Percentiles rank a stretch among this genome's conserved stretches.
phyloP scores from a whole-genome alignment of 169 alveolate species.

The Sarcocystis neurona region DNA sequence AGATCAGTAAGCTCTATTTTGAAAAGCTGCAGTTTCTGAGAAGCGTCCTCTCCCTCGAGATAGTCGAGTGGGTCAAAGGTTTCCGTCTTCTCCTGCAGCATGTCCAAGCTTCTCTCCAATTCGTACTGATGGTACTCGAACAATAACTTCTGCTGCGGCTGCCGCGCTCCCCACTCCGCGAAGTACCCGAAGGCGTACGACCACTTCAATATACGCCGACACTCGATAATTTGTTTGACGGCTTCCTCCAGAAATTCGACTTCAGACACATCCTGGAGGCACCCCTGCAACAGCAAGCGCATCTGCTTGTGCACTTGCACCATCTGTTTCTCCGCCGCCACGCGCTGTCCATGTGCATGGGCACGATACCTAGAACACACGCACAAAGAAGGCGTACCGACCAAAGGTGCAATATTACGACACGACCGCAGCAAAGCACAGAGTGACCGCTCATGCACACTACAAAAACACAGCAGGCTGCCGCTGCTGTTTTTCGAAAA shows the following conservation, averaged over 20 bases:
- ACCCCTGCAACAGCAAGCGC: conserved; percentile 27
- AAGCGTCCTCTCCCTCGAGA: background rate
- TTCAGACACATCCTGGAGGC: conserved; percentile 53
- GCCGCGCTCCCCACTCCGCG: conserved; percentile 37
- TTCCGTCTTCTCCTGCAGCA: conserved; percentile 51
- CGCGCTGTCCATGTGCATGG: conserved; percentile 60
- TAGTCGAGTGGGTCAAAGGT: conserved; percentile 49
- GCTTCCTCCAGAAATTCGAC: conserved; percentile 64
- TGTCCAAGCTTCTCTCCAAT: conserved; percentile 62
- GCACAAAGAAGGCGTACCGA: background rate
- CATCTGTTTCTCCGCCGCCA: conserved; percentile 53
- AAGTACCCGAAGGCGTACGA: conserved; percentile 64
- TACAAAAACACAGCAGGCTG: too few species aligned
- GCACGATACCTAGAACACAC: conserved; percentile 32
- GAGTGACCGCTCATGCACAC: too few species aligned
- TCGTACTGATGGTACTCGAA: conserved; percentile 68
- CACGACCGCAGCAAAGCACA: background rate
- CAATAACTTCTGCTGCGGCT: conserved; percentile 41
- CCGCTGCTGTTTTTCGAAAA: too few species aligned
- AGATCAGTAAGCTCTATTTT: conserved; percentile 54
- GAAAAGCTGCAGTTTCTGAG: conserved; percentile 18
- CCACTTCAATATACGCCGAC: conserved; percentile 65
- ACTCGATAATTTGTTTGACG: conserved; percentile 57
- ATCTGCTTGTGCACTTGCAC: conserved; percentile 46
- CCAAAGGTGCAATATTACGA: background rate